phyloP scores from a whole-genome alignment of 352 stramenopile species.

The Globisporangium alternatum region DNA sequence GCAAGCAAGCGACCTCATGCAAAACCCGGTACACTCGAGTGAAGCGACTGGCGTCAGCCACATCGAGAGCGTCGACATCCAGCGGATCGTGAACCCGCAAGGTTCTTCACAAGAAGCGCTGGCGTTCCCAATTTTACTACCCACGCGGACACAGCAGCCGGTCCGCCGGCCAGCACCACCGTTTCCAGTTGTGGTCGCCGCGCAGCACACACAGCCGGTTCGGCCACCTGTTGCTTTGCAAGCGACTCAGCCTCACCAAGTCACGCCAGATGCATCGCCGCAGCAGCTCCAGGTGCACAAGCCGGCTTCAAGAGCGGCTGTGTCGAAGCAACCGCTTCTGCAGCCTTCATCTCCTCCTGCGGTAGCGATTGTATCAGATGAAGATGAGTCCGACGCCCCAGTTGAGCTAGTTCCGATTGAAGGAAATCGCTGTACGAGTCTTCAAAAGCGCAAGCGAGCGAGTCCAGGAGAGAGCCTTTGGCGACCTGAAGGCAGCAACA shows the following conservation, averaged over 20 bases:
- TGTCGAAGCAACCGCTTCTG: neutral
- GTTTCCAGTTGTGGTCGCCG: neutral
- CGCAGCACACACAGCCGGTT: neutral
- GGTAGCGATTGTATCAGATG: slow-evolving; percentile 5
- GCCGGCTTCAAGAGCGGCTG: neutral
- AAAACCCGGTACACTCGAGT: neutral
- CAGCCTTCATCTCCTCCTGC: neutral
- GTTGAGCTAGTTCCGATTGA: neutral
- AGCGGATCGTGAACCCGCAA: neutral
- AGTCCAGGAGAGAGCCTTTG: neutral
- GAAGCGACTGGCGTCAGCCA: neutral
- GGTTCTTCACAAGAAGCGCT: neutral
- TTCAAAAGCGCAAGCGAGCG: slow-evolving; percentile 8
- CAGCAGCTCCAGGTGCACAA: neutral
- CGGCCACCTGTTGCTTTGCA: neutral
- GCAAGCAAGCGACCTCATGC: slow-evolving; percentile 26
- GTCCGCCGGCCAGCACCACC: neutral
- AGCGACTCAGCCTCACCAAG: neutral
- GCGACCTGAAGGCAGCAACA: neutral
- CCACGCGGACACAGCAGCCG: neutral
- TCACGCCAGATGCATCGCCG: neutral
- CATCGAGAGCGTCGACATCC: slow-evolving; percentile 12
- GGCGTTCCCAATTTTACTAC: neutral
- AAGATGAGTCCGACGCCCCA: neutral
- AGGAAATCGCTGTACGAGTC: neutral